Base-by-base conservation (phyloP, 176 grass and related monocot genomes). In the Pharus latifolius region DNA sequence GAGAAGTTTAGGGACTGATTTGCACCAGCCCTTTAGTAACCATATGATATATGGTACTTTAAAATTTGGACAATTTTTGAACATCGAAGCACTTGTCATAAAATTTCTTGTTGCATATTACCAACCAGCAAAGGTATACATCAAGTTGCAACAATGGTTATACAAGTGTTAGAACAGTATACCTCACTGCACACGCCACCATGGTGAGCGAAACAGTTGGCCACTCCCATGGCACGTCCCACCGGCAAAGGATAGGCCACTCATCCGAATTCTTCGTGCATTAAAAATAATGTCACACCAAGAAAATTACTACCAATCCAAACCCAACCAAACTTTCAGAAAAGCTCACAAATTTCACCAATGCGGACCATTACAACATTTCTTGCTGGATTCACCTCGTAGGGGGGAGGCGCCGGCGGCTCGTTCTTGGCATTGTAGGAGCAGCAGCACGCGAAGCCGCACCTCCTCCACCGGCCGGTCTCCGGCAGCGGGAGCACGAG, bases 181-280 rank as follows among this genome's bases (percentile, higher is more conserved):
- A 98, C 94, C 94, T 90, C 64, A 93, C 48, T 57, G 72, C 81
- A 70, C 84, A 98, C 29, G 89, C 94, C 63, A 88, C 49, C 83
- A 98, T 93, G 17, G 90, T 91, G 44, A 98, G 87, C 13, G 81
- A 77, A 77, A 87, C 72, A 59, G 89, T 93, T 65, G 79, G 87
- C 94, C 94, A 98, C 29, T 83, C 51, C 89, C 94, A 98, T 19
- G 89, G 94, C 48, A 98, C 94, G 67, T 98, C 86, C 94, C 94
- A 98, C 31, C 71, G 65, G 65, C 56, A 56, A 69, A 98, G 77
- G 22, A 83, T 46, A 38, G 86, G 75, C 86, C 80, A 85, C 29
- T 49, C 63, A 10, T 81, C 67, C 66, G 24, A 76, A 49, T n/a
- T 79, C 80, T 97, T 16, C 0, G 14, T 15, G 34, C 67, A 77